Percentiles rank a stretch among this genome's conserved stretches.
Conservation (phyloP, 2,329 filamentous ascomycete species). For the Fusarium sp. region DNA sequence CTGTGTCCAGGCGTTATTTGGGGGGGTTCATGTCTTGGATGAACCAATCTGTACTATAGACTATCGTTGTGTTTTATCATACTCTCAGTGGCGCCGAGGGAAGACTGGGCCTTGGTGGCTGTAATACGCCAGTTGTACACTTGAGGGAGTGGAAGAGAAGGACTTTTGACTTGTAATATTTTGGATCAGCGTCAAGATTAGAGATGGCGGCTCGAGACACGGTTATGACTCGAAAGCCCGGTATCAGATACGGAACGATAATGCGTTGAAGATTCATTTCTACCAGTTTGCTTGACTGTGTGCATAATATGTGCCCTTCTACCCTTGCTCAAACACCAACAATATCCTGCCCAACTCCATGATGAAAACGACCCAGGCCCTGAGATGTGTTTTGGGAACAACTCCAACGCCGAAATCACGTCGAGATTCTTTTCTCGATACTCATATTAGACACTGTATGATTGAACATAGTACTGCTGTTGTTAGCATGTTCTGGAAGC, state of each 20-base stretch:
- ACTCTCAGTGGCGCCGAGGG: slow-evolving; percentile 12
- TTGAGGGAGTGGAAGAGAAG: slow-evolving; percentile 18
- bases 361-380: not conserved
- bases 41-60: slow-evolving; percentile 42
- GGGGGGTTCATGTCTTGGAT: slow-evolving; percentile 32
- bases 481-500: slow-evolving; percentile 37
- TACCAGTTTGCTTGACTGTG: not conserved
- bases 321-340: not conserved
- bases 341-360: slow-evolving; percentile 17
- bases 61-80: slow-evolving; percentile 34
- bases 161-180: slow-evolving; percentile 33
- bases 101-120: slow-evolving; percentile 19
- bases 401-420: slow-evolving; percentile 24
- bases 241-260: slow-evolving; percentile 28
- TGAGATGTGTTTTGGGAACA: not conserved
- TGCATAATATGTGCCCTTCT: not conserved
- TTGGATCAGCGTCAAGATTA: slow-evolving; percentile 36
- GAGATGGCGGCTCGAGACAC: slow-evolving; percentile 26
- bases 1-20: slow-evolving; percentile 34
- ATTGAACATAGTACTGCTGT: slow-evolving; percentile 57
- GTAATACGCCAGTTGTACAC: slow-evolving; percentile 31
- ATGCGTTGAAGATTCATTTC: slow-evolving; percentile 31
- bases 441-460: slow-evolving; percentile 50
- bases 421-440: not conserved
- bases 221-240: slow-evolving; percentile 18